Conservation (phyloP, 768 basidiomycete species). For the Coprinopsis cinerea region DNA sequence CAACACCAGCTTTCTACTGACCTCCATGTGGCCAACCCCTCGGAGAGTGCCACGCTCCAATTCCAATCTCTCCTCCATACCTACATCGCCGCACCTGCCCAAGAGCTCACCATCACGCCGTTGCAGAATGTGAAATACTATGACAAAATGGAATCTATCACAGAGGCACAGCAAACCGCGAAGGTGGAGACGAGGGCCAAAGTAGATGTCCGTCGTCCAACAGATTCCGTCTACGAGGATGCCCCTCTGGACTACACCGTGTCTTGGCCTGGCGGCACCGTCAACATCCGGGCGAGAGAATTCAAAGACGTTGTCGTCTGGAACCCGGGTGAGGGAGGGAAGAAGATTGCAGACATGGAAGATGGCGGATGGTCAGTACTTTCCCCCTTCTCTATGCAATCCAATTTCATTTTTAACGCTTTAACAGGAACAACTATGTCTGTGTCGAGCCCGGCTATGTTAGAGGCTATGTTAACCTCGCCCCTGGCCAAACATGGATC, state of each 20-base stretch:
- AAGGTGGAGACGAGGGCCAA: conserved; percentile 55
- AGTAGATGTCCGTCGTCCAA: conserved; percentile 62
- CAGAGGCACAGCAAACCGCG: conserved; percentile 38
- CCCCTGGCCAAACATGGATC: conserved; percentile 64
- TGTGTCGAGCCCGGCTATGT: conserved; percentile 93
- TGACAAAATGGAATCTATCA: conserved; percentile 72
- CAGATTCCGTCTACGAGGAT: conserved; percentile 76
- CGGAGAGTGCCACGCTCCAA: conserved; percentile 45
- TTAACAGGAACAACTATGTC: conserved; percentile 73
- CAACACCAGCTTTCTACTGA: conserved; percentile 71
- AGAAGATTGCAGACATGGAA: conserved; percentile 86
- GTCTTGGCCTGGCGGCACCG: conserved; percentile 50
- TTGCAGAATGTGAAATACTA: conserved; percentile 61
- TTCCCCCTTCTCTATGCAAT: neutral
- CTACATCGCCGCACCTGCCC: conserved; percentile 68
- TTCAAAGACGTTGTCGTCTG: conserved; percentile 86
- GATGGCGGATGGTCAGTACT: conserved; percentile 69
- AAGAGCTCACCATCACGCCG: conserved; percentile 54
- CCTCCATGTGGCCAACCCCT: conserved; percentile 75
- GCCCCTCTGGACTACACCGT: conserved; percentile 51
- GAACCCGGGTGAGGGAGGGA: conserved; percentile 81
- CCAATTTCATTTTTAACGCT: conserved; percentile 1
- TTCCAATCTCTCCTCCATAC: conserved; percentile 95
- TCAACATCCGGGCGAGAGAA: conserved; percentile 46
- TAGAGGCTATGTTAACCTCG: conserved; percentile 59